These are phyloP conservation scores for Talaromyces wortmannii DNA, from an alignment of 495 filamentous ascomycete species.

Conservation along the genomic window DNA sequence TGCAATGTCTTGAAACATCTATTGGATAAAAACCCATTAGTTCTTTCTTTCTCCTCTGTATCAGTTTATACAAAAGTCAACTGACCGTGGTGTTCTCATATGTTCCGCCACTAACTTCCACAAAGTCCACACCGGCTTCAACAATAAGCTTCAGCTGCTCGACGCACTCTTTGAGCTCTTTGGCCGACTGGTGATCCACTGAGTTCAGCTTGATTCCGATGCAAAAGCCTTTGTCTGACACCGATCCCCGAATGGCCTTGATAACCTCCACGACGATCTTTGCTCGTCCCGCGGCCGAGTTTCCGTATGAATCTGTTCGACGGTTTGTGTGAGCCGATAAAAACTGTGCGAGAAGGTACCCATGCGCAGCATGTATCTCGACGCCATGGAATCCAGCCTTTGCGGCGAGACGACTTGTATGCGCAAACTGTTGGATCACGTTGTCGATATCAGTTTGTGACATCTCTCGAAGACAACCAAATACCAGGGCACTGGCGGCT, in stretches of 20 bases:
- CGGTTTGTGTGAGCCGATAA: neutral
- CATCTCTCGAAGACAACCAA: constrained; percentile 40
- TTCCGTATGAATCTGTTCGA: constrained; percentile 22
- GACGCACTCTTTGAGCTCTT: constrained; percentile 38
- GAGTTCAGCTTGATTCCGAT: constrained; percentile 60
- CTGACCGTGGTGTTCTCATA: constrained; percentile 45
- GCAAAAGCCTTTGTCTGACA: constrained; percentile 35
- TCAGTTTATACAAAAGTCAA: neutral
- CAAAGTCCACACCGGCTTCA: constrained; percentile 50
- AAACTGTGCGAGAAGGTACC: constrained; percentile 5
- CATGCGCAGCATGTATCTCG: constrained; percentile 3
- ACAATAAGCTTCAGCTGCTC: constrained; percentile 45
- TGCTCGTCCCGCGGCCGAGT: constrained; percentile 13
- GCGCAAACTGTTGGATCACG: neutral
- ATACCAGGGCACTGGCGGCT: constrained; percentile 23
- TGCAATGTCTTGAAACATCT: constrained; percentile 10
- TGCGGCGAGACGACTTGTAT: neutral
- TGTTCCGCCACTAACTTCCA: constrained; percentile 55
- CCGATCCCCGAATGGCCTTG: constrained; percentile 27
- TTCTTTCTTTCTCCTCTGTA: neutral
- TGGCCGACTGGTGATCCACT: constrained; percentile 41
- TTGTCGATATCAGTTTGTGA: constrained; percentile 4
- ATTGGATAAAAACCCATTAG: neutral
- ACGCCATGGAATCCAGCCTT: neutral
- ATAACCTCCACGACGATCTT: constrained; percentile 11